A percentile compares a stretch with the other conserved stretches of the same genome.
Evolutionary conservation across 2,329 filamentous ascomycete species (phyloP).

Genomic region (Penicillium paneum): DNA sequence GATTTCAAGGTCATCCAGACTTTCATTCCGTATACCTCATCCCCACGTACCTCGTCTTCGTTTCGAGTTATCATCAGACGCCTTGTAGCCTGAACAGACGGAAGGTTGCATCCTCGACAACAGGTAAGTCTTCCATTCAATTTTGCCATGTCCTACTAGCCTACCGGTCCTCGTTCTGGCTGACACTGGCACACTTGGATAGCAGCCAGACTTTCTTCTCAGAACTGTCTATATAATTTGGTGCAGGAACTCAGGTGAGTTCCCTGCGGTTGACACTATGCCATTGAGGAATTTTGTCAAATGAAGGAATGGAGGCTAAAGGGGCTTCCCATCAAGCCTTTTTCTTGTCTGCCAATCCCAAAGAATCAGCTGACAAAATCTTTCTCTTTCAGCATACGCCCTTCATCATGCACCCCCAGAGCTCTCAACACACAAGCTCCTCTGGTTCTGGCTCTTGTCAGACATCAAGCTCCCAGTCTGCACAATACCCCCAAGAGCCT

Average conservation of each 20-base stretch:
- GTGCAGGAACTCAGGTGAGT: not conserved
- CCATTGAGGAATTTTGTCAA: not conserved
- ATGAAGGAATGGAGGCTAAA: not conserved
- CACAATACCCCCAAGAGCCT: slow-evolving; percentile 25
- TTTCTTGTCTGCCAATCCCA: not conserved
- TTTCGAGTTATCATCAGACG: not conserved
- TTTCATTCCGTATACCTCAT: slow-evolving; percentile 7
- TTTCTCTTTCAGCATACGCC: not conserved
- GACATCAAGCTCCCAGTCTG: slow-evolving; percentile 22
- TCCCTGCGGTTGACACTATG: slow-evolving; percentile 4
- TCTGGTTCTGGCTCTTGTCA: slow-evolving; percentile 27
- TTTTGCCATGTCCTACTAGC: not conserved
- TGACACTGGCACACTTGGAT: not conserved
- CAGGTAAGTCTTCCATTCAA: not conserved
- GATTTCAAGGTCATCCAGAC: slow-evolving; percentile 3
- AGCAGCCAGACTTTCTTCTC: not conserved
- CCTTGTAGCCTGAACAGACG: not conserved
- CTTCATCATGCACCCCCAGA: slow-evolving; percentile 25
- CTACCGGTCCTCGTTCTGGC: not conserved
- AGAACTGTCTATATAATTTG: slow-evolving; percentile 4
- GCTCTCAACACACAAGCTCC: slow-evolving; percentile 23
- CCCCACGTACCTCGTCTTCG: not conserved
- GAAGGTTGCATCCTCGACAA: not conserved
- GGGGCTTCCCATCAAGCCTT: not conserved
- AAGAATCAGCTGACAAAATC: not conserved